A percentile compares a stretch with the other conserved stretches of the same genome.
These are phyloP conservation scores for Saccharomycopsis olivae DNA, from an alignment of 805 yeast genomes.

Conservation along the genomic window DNA sequence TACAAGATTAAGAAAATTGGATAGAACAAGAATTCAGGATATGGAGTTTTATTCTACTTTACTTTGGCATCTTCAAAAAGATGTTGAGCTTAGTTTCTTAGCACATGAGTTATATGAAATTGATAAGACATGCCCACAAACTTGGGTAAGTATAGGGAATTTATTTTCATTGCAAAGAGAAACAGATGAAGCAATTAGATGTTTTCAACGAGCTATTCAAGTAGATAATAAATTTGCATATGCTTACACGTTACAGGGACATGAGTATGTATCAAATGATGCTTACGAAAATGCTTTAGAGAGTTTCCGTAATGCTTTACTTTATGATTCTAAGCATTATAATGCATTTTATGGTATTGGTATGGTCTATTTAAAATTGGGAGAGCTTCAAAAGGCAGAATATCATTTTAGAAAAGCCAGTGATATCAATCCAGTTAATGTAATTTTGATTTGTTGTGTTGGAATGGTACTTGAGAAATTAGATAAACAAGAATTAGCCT, in stretches of 20 bases:
- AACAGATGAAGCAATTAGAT: conserved; percentile 80
- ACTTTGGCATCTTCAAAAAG: conserved; percentile 85
- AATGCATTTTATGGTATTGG: conserved; percentile 96
- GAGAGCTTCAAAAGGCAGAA: conserved; percentile 76
- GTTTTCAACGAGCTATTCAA: conserved; percentile 70
- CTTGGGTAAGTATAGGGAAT: conserved; percentile 92
- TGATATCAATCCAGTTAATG: conserved; percentile 81
- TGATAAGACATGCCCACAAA: conserved; percentile 57
- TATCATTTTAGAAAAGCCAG: conserved; percentile 81
- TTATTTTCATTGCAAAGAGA: conserved; percentile 74
- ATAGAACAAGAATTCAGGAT: conserved; percentile 71
- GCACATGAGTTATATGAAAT: conserved; percentile 71
- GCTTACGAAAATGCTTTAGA: conserved; percentile 83
- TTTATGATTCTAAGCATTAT: conserved; percentile 73
- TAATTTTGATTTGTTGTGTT: conserved; percentile 81
- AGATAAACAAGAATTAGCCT: conserved; percentile 58
- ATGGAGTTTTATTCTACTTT: conserved; percentile 89
- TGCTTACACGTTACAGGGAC: conserved; percentile 90
- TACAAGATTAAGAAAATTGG: conserved; percentile 48
- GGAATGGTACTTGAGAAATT: conserved; percentile 86
- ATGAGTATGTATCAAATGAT: conserved; percentile 80
- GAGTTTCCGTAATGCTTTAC: conserved; percentile 68
- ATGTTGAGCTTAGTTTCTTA: conserved; percentile 65
- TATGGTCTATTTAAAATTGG: conserved; percentile 80
- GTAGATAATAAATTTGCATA: conserved; percentile 65